Evolutionary conservation across 441 rosid genomes (phyloP).

Genomic region (Populus hybrid): DNA sequence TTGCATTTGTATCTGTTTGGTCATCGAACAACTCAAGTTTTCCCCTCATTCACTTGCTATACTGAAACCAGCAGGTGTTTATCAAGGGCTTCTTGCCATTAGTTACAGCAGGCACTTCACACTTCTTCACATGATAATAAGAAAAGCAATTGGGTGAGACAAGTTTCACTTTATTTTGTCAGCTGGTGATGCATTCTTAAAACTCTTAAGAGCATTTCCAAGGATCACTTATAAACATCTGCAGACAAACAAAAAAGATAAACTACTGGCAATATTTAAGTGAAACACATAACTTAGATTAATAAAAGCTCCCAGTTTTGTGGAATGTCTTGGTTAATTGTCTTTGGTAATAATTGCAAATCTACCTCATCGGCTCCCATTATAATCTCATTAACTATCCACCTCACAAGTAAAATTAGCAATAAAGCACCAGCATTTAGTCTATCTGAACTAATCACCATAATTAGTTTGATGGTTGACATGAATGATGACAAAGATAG

Average conservation of each 20-base stretch:
- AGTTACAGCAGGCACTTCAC: background rate
- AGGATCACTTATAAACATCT: background rate
- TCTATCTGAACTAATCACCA: background rate
- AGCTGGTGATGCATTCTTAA: conserved; percentile 1
- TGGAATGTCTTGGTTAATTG: background rate
- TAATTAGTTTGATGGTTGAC: background rate
- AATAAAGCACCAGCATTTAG: background rate
- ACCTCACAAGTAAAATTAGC: background rate
- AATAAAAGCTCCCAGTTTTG: background rate
- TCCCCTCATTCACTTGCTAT: background rate
- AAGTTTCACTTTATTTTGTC: background rate
- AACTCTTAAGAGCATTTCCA: background rate
- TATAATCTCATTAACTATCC: background rate
- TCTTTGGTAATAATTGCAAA: background rate
- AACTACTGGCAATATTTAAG: background rate
- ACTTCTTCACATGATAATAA: background rate
- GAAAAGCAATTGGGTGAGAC: background rate
- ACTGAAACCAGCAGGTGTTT: background rate
- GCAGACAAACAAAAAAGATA: background rate
- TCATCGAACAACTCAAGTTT: background rate
- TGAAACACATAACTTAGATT: background rate
- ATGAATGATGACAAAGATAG: background rate
- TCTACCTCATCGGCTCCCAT: background rate
- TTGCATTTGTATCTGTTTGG: background rate
- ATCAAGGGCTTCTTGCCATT: conserved; percentile 2